phyloP scores from a whole-genome alignment of 1,284 basidiomycete species.

The Puccinia sorghi region DNA sequence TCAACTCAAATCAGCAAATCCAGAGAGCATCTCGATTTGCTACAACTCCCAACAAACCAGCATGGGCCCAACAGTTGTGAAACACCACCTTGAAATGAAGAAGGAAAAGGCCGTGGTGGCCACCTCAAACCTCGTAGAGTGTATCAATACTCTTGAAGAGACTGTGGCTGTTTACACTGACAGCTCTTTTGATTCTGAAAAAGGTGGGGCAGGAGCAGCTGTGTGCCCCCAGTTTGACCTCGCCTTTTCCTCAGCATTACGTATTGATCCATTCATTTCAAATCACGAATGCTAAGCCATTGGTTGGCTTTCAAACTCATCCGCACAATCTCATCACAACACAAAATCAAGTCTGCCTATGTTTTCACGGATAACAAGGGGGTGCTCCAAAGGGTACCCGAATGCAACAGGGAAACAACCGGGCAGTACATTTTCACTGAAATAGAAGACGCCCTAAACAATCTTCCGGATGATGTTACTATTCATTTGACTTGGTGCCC shows the following conservation, averaged over 20 bases:
- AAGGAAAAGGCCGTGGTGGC: background rate
- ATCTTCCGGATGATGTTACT: background rate
- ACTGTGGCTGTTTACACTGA: background rate
- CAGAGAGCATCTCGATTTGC: background rate
- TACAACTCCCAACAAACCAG: too few relatives aligned
- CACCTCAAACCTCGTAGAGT: background rate
- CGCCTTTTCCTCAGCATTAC: background rate
- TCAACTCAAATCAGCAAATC: background rate
- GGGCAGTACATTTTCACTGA: background rate
- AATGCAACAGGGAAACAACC: background rate
- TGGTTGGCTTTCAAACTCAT: background rate
- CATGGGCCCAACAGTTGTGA: too few relatives aligned
- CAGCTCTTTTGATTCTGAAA: background rate
- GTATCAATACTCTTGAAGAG: background rate
- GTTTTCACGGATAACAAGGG: background rate
- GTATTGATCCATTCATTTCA: background rate
- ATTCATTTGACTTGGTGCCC: conserved; percentile 1
- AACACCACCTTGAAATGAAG: background rate
- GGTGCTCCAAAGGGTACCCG: background rate
- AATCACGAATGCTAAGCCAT: too few relatives aligned
- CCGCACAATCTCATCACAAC: background rate
- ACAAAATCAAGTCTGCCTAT: too few relatives aligned
- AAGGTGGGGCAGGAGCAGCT: background rate
- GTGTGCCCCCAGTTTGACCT: background rate
- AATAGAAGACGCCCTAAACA: background rate